Evolutionary conservation across 192 early-diverging fungal species (phyloP).

Genomic region (Umbelopsis ramanniana): DNA sequence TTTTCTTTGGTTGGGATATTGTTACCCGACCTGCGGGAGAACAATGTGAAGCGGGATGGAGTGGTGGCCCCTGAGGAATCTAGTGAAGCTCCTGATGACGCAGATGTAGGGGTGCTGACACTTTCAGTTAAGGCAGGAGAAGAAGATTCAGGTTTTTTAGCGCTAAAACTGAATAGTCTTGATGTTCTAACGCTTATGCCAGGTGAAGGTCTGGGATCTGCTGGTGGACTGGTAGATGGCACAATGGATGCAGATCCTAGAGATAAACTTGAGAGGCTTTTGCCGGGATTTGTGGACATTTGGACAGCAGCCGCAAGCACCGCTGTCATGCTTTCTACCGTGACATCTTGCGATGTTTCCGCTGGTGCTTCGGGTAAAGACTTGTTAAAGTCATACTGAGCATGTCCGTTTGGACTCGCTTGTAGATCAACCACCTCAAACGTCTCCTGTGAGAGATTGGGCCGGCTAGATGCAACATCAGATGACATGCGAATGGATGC

Average conservation of each 20-base stretch:
- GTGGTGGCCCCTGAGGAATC: background rate
- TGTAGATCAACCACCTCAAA: slow-evolving; percentile 20
- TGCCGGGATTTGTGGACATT: slow-evolving; percentile 29
- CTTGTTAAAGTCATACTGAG: slow-evolving; percentile 11
- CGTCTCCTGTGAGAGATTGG: background rate
- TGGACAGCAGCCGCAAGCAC: slow-evolving; percentile 43
- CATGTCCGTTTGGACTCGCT: background rate
- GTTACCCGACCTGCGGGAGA: background rate
- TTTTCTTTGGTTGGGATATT: background rate
- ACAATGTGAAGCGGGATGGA: background rate
- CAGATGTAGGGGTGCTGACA: slow-evolving; percentile 11
- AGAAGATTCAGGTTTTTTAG: slow-evolving; percentile 14
- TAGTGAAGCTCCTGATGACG: slow-evolving; percentile 5
- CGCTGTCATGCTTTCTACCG: slow-evolving; percentile 42
- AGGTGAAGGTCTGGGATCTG: slow-evolving; percentile 1
- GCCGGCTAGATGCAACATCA: background rate
- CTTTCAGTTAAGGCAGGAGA: background rate
- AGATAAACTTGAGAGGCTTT: slow-evolving; percentile 33
- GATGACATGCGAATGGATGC: slow-evolving; percentile 16
- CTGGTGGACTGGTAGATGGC: background rate
- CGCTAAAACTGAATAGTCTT: slow-evolving; percentile 17
- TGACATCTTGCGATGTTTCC: slow-evolving; percentile 24
- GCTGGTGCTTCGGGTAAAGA: slow-evolving; percentile 1
- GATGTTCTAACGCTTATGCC: background rate
- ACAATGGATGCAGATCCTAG: slow-evolving; percentile 41